Conservation (phyloP, 148 eudicot genomes). For the Diospyros lotus region DNA sequence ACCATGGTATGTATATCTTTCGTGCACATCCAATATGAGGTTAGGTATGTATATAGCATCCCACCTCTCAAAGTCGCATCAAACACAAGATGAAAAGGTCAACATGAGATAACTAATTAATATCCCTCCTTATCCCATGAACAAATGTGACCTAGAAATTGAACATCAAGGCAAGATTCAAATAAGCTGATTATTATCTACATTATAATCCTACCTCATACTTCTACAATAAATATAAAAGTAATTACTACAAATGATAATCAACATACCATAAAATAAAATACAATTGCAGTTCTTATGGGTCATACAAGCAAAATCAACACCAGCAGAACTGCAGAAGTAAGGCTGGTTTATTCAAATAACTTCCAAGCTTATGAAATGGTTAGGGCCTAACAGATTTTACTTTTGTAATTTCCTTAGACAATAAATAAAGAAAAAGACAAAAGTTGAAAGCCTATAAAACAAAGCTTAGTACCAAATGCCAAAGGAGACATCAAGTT, state of each 20-base stretch:
- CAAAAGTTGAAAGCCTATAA: background rate
- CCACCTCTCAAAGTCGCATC: too few species aligned
- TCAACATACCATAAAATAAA: background rate
- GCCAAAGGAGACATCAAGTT: background rate
- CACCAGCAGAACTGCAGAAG: background rate
- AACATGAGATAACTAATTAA: too few species aligned
- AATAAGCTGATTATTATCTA: background rate
- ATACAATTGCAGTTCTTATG: background rate
- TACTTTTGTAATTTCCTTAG: background rate
- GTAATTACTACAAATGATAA: background rate
- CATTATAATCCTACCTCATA: background rate
- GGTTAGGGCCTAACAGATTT: background rate
- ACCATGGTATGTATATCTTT: too few species aligned
- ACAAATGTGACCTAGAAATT: background rate
- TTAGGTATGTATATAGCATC: too few species aligned
- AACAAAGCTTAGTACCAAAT: too few species aligned
- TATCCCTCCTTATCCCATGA: too few species aligned
- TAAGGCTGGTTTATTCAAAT: background rate
- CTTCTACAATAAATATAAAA: background rate
- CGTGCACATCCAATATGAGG: too few species aligned
- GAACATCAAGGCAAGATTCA: background rate
- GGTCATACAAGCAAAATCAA: background rate
- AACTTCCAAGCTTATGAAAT: background rate
- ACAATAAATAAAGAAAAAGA: background rate
- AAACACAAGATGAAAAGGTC: too few species aligned